phyloP scores from a whole-genome alignment of 1,284 basidiomycete genomes.

The Melampsora abietis-canadensis region DNA sequence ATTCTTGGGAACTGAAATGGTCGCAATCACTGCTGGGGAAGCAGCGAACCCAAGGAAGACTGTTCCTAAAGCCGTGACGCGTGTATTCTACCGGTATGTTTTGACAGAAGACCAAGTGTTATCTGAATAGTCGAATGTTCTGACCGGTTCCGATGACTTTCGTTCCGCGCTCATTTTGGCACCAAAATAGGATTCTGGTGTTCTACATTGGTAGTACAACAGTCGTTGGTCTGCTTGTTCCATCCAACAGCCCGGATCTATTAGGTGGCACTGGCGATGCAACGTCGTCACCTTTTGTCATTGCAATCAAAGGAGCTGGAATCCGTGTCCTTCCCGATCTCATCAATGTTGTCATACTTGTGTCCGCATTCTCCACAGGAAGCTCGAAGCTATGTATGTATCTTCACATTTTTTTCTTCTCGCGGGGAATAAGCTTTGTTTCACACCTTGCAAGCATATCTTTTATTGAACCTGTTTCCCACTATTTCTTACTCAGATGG shows the following conservation, averaged over 20 bases:
- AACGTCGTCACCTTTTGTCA: slow-evolving; percentile 71
- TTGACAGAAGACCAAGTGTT: slow-evolving; percentile 12
- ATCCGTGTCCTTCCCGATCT: slow-evolving; percentile 70
- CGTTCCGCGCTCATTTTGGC: slow-evolving; percentile 48
- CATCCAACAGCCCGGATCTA: slow-evolving; percentile 65
- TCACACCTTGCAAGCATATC: not conserved
- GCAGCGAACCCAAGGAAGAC: slow-evolving; percentile 72
- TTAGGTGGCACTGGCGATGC: slow-evolving; percentile 62
- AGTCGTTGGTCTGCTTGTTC: slow-evolving; percentile 69
- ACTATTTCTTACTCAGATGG: slow-evolving; percentile 14
- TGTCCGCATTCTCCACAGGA: slow-evolving; percentile 78
- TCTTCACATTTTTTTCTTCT: not conserved
- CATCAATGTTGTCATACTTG: slow-evolving; percentile 65
- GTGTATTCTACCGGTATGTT: slow-evolving; percentile 67
- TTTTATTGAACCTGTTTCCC: not conserved
- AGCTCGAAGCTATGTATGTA: slow-evolving; percentile 77
- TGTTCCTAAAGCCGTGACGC: slow-evolving; percentile 72
- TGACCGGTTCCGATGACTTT: slow-evolving; percentile 57
- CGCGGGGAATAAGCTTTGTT: not conserved
- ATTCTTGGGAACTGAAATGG: slow-evolving; percentile 78
- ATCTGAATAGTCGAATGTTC: slow-evolving; percentile 67
- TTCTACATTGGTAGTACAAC: slow-evolving; percentile 53
- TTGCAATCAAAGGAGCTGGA: slow-evolving; percentile 71
- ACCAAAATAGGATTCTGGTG: slow-evolving; percentile 47
- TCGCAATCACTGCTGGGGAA: slow-evolving; percentile 60